Evolutionary conservation across 352 stramenopile genomes (phyloP).

Genomic region (Hyaloperonospora arabidopsidis): DNA sequence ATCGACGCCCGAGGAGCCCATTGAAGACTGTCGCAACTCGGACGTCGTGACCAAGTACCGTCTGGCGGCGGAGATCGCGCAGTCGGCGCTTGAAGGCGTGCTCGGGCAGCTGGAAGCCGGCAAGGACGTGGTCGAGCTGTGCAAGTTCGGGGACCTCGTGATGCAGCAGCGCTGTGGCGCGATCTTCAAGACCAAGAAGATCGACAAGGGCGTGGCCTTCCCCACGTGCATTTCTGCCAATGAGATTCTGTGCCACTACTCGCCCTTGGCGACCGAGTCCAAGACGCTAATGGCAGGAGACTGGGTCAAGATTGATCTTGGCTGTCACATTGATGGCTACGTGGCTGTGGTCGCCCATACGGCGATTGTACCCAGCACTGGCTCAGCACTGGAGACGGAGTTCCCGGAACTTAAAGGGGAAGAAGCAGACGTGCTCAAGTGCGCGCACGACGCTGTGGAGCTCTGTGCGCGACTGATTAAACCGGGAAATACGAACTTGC

Average conservation of each 20-base stretch:
- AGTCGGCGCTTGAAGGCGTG: conserved; percentile 94
- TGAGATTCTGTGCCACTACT: conserved; percentile 98
- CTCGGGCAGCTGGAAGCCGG: conserved; percentile 90
- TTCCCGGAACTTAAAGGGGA: conserved; percentile 56
- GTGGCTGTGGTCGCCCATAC: conserved; percentile 98
- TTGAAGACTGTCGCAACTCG: conserved; percentile 85
- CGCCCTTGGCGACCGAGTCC: conserved; percentile 88
- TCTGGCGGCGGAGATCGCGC: conserved; percentile 96
- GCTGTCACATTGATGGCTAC: conserved; percentile 99
- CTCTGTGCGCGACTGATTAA: conserved; percentile 95
- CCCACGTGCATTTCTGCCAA: conserved; percentile 98
- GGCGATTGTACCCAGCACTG: conserved; percentile 86
- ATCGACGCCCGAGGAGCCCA: conserved; percentile 49
- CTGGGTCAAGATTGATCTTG: conserved; percentile 94
- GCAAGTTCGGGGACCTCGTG: conserved; percentile 86
- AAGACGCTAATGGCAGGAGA: conserved; percentile 66
- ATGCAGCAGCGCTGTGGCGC: conserved; percentile 76
- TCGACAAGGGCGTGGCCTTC: conserved; percentile 99
- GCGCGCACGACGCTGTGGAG: conserved; percentile 95
- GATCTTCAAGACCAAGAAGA: conserved; percentile 95
- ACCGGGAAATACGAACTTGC: conserved; percentile 93
- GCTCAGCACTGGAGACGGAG: conserved; percentile 39
- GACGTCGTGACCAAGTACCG: conserved; percentile 96
- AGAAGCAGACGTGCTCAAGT: conserved; percentile 94
- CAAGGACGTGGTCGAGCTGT: conserved; percentile 94